These are phyloP conservation scores for Cymbomonas tetramitiformis DNA, from an alignment of 139 green algal genomes.

Conservation along the genomic window DNA sequence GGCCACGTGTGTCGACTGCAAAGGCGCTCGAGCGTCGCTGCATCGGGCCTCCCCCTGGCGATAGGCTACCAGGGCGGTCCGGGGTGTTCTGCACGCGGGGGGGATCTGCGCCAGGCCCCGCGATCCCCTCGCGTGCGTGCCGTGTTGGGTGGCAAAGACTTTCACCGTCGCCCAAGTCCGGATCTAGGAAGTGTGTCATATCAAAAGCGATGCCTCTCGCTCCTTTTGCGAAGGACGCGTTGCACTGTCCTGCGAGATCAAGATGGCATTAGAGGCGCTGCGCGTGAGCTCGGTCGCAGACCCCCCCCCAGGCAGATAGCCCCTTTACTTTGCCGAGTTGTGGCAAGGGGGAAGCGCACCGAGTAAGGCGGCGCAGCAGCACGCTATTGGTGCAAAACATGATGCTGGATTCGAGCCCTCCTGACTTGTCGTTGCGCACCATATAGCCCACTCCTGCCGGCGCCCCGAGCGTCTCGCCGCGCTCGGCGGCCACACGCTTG, in stretches of 20 bases:
- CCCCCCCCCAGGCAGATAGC: neutral
- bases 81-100: too few relatives aligned
- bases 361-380: constrained; percentile 24
- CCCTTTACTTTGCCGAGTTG: neutral
- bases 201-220: too few relatives aligned
- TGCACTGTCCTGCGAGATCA: neutral
- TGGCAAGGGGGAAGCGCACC: neutral
- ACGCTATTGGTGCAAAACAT: constrained; percentile 58
- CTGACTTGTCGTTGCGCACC: constrained; percentile 32
- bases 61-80: too few relatives aligned
- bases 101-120: too few relatives aligned
- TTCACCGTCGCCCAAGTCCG: too few relatives aligned
- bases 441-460: constrained; percentile 26
- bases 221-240: too few relatives aligned
- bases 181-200: too few relatives aligned
- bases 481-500: constrained; percentile 31
- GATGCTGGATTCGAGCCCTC: constrained; percentile 1
- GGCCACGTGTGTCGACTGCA: too few relatives aligned
- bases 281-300: neutral
- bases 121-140: too few relatives aligned
- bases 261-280: neutral
- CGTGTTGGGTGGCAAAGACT: too few relatives aligned
- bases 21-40: too few relatives aligned
- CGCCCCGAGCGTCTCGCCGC: constrained; percentile 26
- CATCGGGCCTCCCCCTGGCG: too few relatives aligned